Percentiles rank a stretch among this genome's conserved stretches.
These are phyloP conservation scores for Monosporascus sp. DNA, from an alignment of 2,329 filamentous ascomycete species.

Conservation along the genomic window DNA sequence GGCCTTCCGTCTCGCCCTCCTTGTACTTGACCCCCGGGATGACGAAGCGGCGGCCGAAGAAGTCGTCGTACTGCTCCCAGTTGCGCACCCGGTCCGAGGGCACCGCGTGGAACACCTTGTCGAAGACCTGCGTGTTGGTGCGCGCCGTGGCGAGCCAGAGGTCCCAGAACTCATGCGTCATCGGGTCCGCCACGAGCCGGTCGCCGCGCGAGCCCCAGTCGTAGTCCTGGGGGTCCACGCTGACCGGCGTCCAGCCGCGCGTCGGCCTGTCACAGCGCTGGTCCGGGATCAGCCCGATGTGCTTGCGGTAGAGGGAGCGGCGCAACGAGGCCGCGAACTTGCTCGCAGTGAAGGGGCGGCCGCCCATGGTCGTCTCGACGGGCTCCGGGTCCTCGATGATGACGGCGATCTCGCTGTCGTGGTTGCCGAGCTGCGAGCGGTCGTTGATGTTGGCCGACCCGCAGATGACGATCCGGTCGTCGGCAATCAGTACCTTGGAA, in stretches of 20 bases:
- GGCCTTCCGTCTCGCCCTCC: slow-evolving; percentile 36
- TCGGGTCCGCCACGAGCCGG: slow-evolving; percentile 66
- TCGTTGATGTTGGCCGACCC: slow-evolving; percentile 91
- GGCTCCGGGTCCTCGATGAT: slow-evolving; percentile 73
- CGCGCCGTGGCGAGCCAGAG: slow-evolving; percentile 71
- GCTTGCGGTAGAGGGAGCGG: slow-evolving; percentile 84
- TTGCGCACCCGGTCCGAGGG: slow-evolving; percentile 63
- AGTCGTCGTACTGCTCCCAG: slow-evolving; percentile 70
- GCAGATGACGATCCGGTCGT: slow-evolving; percentile 81
- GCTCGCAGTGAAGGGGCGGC: slow-evolving; percentile 64
- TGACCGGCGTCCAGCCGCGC: slow-evolving; percentile 72
- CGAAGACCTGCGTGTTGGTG: slow-evolving; percentile 76
- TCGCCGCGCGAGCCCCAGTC: slow-evolving; percentile 66
- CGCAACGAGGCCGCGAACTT: slow-evolving; percentile 76
- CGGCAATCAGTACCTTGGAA: slow-evolving; percentile 82
- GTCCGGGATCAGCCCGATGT: slow-evolving; percentile 75
- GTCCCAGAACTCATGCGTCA: slow-evolving; percentile 61
- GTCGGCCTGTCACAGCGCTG: slow-evolving; percentile 64
- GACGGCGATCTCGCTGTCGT: slow-evolving; percentile 88
- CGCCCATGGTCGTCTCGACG: slow-evolving; percentile 69
- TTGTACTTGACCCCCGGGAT: slow-evolving; percentile 40
- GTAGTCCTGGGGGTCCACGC: slow-evolving; percentile 65
- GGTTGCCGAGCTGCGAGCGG: slow-evolving; percentile 74
- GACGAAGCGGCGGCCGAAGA: slow-evolving; percentile 64
- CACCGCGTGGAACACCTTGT: slow-evolving; percentile 74